Evolutionary conservation across 345 rosid species (phyloP).

Genomic region (Brassica nigra): DNA sequence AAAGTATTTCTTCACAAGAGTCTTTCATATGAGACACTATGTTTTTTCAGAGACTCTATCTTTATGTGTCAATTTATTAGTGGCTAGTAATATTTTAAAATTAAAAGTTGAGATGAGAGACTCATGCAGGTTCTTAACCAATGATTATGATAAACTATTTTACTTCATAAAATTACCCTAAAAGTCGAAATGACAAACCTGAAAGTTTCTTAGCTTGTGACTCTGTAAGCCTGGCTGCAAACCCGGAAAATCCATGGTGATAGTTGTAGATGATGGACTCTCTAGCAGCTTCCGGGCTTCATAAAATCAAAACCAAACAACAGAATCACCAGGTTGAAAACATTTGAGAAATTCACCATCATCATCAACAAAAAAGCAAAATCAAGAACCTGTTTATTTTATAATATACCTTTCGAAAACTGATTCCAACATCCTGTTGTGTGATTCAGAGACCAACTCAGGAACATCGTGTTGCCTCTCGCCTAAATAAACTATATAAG

Average conservation of each 20-base stretch:
- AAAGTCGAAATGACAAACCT: constrained; percentile 29
- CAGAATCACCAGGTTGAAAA: not conserved
- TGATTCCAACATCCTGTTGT: constrained; percentile 43
- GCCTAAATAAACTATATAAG: constrained; percentile 49
- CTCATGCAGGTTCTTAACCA: not conserved
- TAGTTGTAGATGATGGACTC: constrained; percentile 53
- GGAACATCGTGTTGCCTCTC: constrained; percentile 50
- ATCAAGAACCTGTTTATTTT: not conserved
- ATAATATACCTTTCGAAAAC: constrained; percentile 47
- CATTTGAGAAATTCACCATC: not conserved
- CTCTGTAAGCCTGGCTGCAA: constrained; percentile 56
- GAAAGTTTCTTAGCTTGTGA: constrained; percentile 53
- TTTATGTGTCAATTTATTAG: too few species aligned
- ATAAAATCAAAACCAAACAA: constrained; percentile 7
- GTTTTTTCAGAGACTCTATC: too few species aligned
- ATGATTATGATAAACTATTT: not conserved
- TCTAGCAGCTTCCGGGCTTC: constrained; percentile 51
- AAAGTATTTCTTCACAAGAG: not conserved
- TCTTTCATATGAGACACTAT: not conserved
- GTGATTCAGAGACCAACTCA: constrained; percentile 36
- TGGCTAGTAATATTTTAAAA: not conserved
- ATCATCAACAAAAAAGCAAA: not conserved
- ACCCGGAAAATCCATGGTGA: constrained; percentile 62
- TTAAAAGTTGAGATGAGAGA: not conserved
- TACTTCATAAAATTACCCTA: not conserved